Conservation (phyloP, 2,329 filamentous ascomycete species). For the Diatrype stigma region DNA sequence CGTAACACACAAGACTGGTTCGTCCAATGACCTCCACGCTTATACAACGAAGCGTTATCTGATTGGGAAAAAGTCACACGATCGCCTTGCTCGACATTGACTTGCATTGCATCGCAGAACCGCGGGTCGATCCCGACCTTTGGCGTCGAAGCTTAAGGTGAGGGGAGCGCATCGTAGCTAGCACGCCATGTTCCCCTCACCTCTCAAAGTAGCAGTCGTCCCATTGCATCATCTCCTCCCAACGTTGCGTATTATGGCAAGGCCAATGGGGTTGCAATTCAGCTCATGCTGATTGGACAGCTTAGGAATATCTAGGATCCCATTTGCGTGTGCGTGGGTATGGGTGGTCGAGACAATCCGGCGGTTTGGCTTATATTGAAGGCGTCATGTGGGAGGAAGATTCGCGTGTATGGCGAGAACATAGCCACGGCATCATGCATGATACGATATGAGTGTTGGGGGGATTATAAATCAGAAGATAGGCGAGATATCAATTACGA, state of each 20-base stretch:
- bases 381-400: background rate
- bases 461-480: background rate
- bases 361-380: background rate
- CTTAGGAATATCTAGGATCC: background rate
- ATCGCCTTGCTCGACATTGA: too few species aligned
- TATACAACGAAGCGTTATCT: too few species aligned
- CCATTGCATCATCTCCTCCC: background rate
- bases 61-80: too few species aligned
- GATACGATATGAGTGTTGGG: background rate
- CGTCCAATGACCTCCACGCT: too few species aligned
- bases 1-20: too few species aligned
- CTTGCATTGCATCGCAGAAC: too few species aligned
- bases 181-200: background rate
- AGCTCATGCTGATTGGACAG: background rate
- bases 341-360: background rate
- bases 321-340: background rate
- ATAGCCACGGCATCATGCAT: background rate
- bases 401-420: background rate
- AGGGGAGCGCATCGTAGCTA: background rate
- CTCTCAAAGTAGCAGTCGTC: background rate
- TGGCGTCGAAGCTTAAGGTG: background rate
- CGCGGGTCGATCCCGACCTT: too few species aligned
- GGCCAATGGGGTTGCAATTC: background rate
- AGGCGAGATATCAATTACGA: too few species aligned
- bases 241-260: background rate